Conservation (phyloP, 495 filamentous ascomycete genomes). For the Aspergillus baeticus region DNA sequence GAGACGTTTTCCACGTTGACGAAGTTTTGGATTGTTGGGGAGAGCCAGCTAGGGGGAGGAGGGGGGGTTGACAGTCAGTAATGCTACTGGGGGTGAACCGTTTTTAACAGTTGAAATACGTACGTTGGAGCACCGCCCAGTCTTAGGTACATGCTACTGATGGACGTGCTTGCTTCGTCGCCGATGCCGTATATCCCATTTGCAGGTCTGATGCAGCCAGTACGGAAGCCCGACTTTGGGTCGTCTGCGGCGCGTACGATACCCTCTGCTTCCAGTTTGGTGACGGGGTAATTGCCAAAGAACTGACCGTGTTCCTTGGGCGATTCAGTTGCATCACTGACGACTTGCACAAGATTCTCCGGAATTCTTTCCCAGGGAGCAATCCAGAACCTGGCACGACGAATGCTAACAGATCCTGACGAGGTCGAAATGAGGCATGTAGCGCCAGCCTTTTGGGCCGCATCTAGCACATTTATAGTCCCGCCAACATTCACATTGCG, state of each 20-base stretch:
- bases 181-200: conserved; percentile 61
- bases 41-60: conserved; percentile 43
- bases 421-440: conserved; percentile 55
- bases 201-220: conserved; percentile 55
- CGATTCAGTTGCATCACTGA: conserved; percentile 46
- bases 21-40: conserved; percentile 52
- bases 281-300: conserved; percentile 56
- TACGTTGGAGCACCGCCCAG: conserved; percentile 37
- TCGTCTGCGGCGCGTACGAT: conserved; percentile 48
- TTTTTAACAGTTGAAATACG: conserved; percentile 20
- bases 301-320: conserved; percentile 46
- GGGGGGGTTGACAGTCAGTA: conserved; percentile 16
- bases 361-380: conserved; percentile 46
- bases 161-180: conserved; percentile 42
- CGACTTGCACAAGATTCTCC: conserved; percentile 37
- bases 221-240: conserved; percentile 43
- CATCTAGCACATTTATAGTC: conserved; percentile 48
- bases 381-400: conserved; percentile 46
- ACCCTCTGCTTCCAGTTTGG: conserved; percentile 54
- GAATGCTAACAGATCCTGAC: conserved; percentile 50
- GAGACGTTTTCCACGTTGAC: conserved; percentile 58
- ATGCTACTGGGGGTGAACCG: too few species aligned
- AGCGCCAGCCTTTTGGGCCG: conserved; percentile 44
- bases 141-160: conserved; percentile 40
- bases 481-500: conserved; percentile 56